A percentile compares a stretch with the other conserved stretches of the same genome.
Evolutionary conservation across 139 green algal genomes (phyloP).

Genomic region (Mychonastes homosphaera): DNA sequence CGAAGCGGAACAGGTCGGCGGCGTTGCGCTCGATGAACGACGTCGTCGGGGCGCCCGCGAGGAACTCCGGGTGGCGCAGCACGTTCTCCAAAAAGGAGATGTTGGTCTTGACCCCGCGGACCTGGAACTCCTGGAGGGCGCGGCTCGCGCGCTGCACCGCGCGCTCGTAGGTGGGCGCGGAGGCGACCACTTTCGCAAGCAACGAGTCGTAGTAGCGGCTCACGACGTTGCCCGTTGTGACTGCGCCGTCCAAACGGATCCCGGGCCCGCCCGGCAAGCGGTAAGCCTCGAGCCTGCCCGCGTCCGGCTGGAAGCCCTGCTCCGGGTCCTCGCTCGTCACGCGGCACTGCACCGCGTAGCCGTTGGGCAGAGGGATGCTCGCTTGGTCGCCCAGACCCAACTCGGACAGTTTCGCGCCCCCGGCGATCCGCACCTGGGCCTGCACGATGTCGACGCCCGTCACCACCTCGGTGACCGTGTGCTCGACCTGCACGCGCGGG

Average conservation of each 20-base stretch:
- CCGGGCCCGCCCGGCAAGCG: constrained; percentile 72
- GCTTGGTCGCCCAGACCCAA: constrained; percentile 60
- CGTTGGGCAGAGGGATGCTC: constrained; percentile 46
- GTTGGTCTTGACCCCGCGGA: constrained; percentile 92
- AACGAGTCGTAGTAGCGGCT: constrained; percentile 80
- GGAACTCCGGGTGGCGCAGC: constrained; percentile 74
- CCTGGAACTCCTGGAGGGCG: constrained; percentile 78
- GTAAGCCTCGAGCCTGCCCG: constrained; percentile 72
- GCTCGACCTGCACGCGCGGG: constrained; percentile 81
- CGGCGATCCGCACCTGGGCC: constrained; percentile 48
- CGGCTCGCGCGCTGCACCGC: constrained; percentile 80
- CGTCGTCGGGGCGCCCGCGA: constrained; percentile 52
- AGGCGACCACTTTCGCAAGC: constrained; percentile 76
- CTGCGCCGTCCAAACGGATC: constrained; percentile 79
- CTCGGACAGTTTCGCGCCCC: constrained; percentile 61
- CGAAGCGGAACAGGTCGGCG: constrained; percentile 55
- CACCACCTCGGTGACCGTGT: constrained; percentile 95
- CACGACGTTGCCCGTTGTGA: constrained; percentile 69
- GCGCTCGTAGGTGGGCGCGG: constrained; percentile 52
- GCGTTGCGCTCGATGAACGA: constrained; percentile 67
- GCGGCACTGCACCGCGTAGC: constrained; percentile 89
- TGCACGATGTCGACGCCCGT: constrained; percentile 90
- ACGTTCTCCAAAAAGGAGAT: constrained; percentile 87
- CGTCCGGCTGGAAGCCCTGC: constrained; percentile 84
- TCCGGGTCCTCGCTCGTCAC: constrained; percentile 88